Conservation (phyloP, 176 grass and related monocot genomes). For the maize (Zea mays) region Zm-B73-REFERENCE-NAM-5.0 NC_050105.1:145683501-145684000, state of each 20-base stretch:
- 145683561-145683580: slow-evolving; percentile 55
- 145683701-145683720: not conserved
- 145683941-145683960: not conserved
- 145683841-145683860: not conserved
- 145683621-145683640: slow-evolving; percentile 99
- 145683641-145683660: slow-evolving; percentile 43
- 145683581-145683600: slow-evolving; percentile 65
- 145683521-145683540: slow-evolving; percentile 57
- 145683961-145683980: not conserved
- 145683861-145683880: not conserved
- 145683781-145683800: slow-evolving; percentile 1
- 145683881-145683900: not conserved
- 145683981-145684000: too few relatives aligned
- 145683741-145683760: not conserved
- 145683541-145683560: slow-evolving; percentile 55
- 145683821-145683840: not conserved
- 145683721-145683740: not conserved
- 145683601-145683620: slow-evolving; percentile 86
- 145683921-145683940: not conserved
- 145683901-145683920: slow-evolving; percentile 1
- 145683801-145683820: not conserved
- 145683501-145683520: slow-evolving; percentile 55
- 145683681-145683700: slow-evolving; percentile 13
- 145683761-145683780: not conserved
- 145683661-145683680: slow-evolving; percentile 7